These are phyloP conservation scores for Kuraishia piskuri DNA, from an alignment of 805 yeast species.

Conservation along the genomic window DNA sequence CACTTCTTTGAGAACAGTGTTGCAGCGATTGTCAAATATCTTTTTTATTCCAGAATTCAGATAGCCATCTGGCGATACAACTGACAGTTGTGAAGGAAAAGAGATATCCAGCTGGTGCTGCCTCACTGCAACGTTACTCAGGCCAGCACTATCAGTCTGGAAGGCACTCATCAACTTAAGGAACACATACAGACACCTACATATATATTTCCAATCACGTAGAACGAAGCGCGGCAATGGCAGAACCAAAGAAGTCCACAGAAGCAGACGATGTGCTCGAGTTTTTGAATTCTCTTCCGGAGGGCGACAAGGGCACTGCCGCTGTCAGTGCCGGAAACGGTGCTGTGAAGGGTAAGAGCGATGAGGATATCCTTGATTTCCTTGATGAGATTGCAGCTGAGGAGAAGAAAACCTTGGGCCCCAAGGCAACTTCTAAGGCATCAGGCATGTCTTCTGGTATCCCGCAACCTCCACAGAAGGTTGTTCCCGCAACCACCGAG, in stretches of 20 bases:
- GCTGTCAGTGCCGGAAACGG: constrained; percentile 13
- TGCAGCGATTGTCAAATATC: too few species aligned
- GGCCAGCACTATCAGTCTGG: too few species aligned
- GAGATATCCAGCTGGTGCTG: too few species aligned
- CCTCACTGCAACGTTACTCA: too few species aligned
- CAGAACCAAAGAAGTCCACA: constrained; percentile 21
- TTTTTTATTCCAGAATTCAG: too few species aligned
- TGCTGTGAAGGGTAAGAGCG: constrained; percentile 27
- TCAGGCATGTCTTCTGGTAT: not conserved
- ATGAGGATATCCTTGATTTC: constrained; percentile 46
- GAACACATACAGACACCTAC: too few species aligned
- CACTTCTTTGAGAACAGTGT: too few species aligned
- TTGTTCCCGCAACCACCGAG: not conserved
- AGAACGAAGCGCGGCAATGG: not conserved
- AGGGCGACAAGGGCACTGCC: constrained; percentile 26
- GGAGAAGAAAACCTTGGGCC: constrained; percentile 10
- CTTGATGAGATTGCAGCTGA: constrained; percentile 61
- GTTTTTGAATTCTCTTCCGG: constrained; percentile 74
- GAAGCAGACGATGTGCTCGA: constrained; percentile 74
- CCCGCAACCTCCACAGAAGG: constrained; percentile 1
- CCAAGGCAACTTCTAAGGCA: not conserved
- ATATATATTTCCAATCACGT: too few species aligned
- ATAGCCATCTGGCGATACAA: too few species aligned
- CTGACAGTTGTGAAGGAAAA: too few species aligned
- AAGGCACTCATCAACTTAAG: too few species aligned